Evolutionary conservation across 495 filamentous ascomycete species (phyloP), one percentile per base, ranked within the genome.

Genomic region (Bacidia rubella): DNA sequence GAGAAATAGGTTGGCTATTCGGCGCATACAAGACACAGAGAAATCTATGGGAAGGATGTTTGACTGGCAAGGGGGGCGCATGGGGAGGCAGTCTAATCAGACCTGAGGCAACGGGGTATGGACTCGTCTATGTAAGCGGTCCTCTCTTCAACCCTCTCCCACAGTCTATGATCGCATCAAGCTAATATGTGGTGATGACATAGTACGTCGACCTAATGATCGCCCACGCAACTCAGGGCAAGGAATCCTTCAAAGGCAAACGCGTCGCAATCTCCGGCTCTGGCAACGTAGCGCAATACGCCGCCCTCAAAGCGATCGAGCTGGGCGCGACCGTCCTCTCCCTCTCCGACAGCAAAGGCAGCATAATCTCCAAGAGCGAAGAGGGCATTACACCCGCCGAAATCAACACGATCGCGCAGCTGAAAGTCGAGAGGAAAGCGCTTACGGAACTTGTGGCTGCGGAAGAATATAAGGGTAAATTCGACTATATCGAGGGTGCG

Each of bases 231-330:
- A 76, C 79, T 22, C 72, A 73, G 54, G 88, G 88, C 69, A 80
- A 85, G 65, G 87, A 93, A 65, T 78, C 76, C 60, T 93, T 95
- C 77, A 70, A 76, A 49, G 92, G 89, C 66, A 97, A 97, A 76
- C 83, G 82, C 42, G 92, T 98, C 53, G 87, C 90, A 65, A 84
- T 98, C 72, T 95, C 92, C 41, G 92, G 92, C 51, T 97, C 92
- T 56, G 92, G 92, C 53, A 98, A 98, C 73, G 92, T 98, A 47
- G 92, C 92, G 47, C 92, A 98, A 75, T 97, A 90, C 75, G 89
- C 92, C 19, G 92, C 92, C 9, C 82, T 98, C 55, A 98, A 98
- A 75, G 83, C 79, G 69, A 89, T 96, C 64, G 90, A 98, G 75
- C 86, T 96, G 56, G 92, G 92, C 57, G 92, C 83, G 50, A 92